phyloP scores from a whole-genome alignment of 2,329 filamentous ascomycete genomes.

The Chaetomium globosum region DNA sequence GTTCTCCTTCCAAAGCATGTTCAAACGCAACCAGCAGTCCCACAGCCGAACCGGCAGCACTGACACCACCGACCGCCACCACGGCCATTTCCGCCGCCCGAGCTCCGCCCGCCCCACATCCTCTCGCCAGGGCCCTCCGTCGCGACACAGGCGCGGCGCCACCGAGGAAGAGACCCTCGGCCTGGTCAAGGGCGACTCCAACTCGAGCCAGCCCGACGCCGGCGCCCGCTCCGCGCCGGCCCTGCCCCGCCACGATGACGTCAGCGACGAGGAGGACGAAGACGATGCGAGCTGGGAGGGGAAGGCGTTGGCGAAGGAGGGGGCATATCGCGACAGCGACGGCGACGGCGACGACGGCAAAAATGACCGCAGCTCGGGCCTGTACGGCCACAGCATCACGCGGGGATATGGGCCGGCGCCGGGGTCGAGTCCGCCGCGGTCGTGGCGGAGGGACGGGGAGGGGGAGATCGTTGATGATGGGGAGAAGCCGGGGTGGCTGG shows the following conservation, averaged over 20 bases:
- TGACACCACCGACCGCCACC: neutral
- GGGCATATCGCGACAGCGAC: constrained; percentile 39
- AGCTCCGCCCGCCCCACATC: constrained; percentile 25
- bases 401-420: constrained; percentile 27
- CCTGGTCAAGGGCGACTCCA: constrained; percentile 75
- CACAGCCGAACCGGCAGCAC: constrained; percentile 24
- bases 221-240: neutral
- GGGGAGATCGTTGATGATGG: neutral
- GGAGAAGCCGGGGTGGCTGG: constrained; percentile 9
- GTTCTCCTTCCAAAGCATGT: constrained; percentile 91
- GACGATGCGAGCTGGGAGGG: constrained; percentile 40
- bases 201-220: constrained; percentile 48
- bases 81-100: constrained; percentile 14
- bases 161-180: constrained; percentile 84
- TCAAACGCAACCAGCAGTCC: constrained; percentile 59
- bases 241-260: constrained; percentile 28
- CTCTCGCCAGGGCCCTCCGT: constrained; percentile 44
- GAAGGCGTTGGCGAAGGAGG: constrained; percentile 25
- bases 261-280: constrained; percentile 43
- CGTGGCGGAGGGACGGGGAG: neutral
- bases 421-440: constrained; percentile 4
- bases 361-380: constrained; percentile 34
- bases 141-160: constrained; percentile 51
- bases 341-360: neutral
- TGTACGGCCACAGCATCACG: constrained; percentile 50